A percentile compares a stretch with the other conserved stretches of the same genome.
Conservation (phyloP, 1,139 yeast genomes). For the Candida gigantensis region DNA sequence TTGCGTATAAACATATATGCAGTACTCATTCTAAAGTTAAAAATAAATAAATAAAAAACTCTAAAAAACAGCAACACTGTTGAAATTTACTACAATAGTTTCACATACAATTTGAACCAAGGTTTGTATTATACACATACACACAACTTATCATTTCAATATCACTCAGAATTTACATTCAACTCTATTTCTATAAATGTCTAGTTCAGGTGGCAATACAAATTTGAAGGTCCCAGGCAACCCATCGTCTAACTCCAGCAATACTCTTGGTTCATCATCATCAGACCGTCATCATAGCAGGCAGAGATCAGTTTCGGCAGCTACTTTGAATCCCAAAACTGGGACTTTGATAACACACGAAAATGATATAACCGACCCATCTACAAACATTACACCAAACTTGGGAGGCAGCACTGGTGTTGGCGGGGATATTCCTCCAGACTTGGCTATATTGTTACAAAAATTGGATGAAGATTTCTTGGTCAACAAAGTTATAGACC, state of each 20-base stretch:
- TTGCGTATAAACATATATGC: too few species aligned
- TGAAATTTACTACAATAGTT: too few species aligned
- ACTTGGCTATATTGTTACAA: constrained; percentile 45
- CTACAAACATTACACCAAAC: constrained; percentile 10
- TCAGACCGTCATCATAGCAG: constrained; percentile 5
- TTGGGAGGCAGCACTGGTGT: constrained; percentile 8
- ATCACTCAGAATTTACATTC: not conserved
- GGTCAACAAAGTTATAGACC: constrained; percentile 44
- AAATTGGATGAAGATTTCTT: constrained; percentile 47
- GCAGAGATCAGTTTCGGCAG: constrained; percentile 16
- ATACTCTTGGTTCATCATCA: not conserved
- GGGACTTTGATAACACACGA: constrained; percentile 12
- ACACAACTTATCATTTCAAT: not conserved
- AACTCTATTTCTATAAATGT: not conserved
- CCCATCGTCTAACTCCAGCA: not conserved
- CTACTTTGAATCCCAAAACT: constrained; percentile 14
- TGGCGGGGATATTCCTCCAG: constrained; percentile 44
- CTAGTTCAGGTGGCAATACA: constrained; percentile 1
- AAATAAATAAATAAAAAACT: too few species aligned
- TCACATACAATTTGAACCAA: too few species aligned
- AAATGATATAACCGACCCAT: constrained; percentile 7
- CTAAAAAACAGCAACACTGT: too few species aligned
- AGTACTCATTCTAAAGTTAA: too few species aligned
- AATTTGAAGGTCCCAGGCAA: constrained; percentile 2
- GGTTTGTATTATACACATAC: too few species aligned